Evolutionary conservation across 129 eudicot genomes (phyloP).

Genomic region (Smallanthus sonchifolius): DNA sequence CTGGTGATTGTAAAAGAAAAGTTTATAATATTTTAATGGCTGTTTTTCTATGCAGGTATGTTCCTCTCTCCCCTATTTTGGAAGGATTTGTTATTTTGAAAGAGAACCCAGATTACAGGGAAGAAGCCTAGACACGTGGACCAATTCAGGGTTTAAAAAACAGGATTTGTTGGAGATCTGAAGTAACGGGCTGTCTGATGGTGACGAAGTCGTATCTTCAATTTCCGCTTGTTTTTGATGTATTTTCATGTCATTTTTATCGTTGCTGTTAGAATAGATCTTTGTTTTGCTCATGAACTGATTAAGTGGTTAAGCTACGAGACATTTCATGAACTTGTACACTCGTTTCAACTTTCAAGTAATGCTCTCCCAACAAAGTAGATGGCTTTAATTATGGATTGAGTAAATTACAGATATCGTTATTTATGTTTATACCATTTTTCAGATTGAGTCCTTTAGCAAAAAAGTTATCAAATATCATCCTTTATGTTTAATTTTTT

Average conservation of each 20-base stretch:
- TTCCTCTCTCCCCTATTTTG: slow-evolving; percentile 83
- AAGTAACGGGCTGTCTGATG: neutral
- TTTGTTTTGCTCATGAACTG: slow-evolving; percentile 1
- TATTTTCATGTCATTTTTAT: slow-evolving; percentile 8
- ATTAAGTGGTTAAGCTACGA: neutral
- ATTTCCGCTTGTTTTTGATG: neutral
- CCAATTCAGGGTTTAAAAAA: neutral
- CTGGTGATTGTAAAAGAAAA: neutral
- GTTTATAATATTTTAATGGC: slow-evolving; percentile 8
- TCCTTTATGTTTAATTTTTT: too few relatives aligned
- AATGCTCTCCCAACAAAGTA: neutral
- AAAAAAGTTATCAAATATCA: too few relatives aligned
- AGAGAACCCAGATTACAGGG: slow-evolving; percentile 90
- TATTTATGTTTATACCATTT: too few relatives aligned
- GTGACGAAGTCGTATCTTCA: neutral
- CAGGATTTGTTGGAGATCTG: neutral
- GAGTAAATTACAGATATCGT: too few relatives aligned
- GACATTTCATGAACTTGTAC: slow-evolving; percentile 12
- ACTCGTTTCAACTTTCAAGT: slow-evolving; percentile 6
- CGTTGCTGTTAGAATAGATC: slow-evolving; percentile 7
- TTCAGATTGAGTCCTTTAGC: too few relatives aligned
- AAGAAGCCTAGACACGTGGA: slow-evolving; percentile 43
- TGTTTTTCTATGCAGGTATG: slow-evolving; percentile 51
- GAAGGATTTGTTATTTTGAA: slow-evolving; percentile 92
- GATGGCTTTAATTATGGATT: neutral